These are phyloP conservation scores for Debaryomycetaceae sp. DNA, from an alignment of 1,139 yeast genomes.

Conservation along the genomic window DNA sequence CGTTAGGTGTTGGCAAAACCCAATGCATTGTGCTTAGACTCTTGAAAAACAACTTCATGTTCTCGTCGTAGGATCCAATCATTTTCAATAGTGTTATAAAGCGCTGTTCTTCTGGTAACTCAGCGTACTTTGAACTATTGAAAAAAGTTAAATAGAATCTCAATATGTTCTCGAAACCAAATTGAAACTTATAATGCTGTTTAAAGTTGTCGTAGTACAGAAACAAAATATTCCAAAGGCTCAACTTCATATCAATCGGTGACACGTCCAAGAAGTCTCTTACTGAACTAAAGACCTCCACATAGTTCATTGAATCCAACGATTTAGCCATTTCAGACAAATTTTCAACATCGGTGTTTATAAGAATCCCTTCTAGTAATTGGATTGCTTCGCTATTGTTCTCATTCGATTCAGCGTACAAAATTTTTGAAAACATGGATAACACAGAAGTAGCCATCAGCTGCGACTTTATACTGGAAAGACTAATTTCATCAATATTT, in stretches of 20 bases:
- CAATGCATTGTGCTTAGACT: conserved; percentile 18
- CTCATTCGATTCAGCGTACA: conserved; percentile 36
- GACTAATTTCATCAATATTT: conserved; percentile 57
- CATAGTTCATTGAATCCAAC: conserved; percentile 5
- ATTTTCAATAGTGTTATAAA: conserved; percentile 22
- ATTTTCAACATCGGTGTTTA: conserved; percentile 10
- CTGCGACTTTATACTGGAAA: conserved; percentile 53
- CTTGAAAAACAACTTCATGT: conserved; percentile 19
- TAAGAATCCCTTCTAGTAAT: conserved; percentile 54
- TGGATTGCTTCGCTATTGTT: conserved; percentile 45
- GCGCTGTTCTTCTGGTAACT: conserved; percentile 10
- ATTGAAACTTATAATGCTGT: conserved; percentile 38
- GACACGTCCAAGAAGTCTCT: conserved; percentile 57
- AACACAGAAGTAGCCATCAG: conserved; percentile 65
- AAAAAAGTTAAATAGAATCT: conserved; percentile 24
- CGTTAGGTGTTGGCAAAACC: conserved; percentile 13
- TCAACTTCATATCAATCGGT: conserved; percentile 62
- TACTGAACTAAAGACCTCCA: conserved; percentile 42
- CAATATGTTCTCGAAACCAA: conserved; percentile 54
- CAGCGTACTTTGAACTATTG: conserved; percentile 9
- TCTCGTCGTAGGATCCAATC: conserved; percentile 31
- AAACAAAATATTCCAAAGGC: conserved; percentile 73
- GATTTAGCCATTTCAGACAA: conserved; percentile 1
- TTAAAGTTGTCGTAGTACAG: conserved; percentile 50
- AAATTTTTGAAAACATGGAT: conserved; percentile 59